Base-by-base conservation (phyloP, 768 basidiomycete genomes). In the Lactarius sp. region DNA sequence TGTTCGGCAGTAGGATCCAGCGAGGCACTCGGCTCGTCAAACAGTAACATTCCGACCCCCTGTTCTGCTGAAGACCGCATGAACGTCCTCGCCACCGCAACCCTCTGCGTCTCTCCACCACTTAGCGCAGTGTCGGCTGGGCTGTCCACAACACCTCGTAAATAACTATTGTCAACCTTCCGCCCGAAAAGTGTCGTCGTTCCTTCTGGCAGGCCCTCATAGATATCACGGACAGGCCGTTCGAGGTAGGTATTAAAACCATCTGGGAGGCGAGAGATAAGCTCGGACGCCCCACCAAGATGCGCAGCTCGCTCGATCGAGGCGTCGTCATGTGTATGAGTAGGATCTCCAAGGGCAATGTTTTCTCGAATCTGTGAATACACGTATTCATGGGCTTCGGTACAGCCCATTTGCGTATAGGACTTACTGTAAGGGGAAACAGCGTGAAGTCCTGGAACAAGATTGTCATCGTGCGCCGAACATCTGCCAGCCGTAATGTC, bases 391-490 rank as follows among this genome's bases (percentile, higher is more conserved):
- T 12, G 8, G 9, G 47, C 47, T 27, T 13, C 8, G 47, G 12
- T 49, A 49, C 22, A 27, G 2, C n/a, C 52, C 18, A 42, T 39
- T 54, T 16, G 22, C 1, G 41, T 12, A 14, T 7, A 3, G 14
- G 34, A 46, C 87, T 53, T 64, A 88, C 88, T 22, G 89, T 85
- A 49, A 92, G 76, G 0, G 90, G 90, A 69, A 92, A 91, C 67
- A 84, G 79, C 0, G 87, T 89, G 67, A 88, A 91, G 71, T 92
- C 90, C 70, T 92, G 90, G 74, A 91, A 91, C 33, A 92, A 79
- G n/a, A 86, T 86, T 3, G 85, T 84, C 39, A 83, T 83, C 2
- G 83, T 79, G 18, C 81, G 80, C 20, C 90, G 77, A 10, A 91
- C 74, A 71, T 90, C 85, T 5, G 75, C 77, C 6, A 92, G 78